phyloP scores from a whole-genome alignment of 2,329 filamentous ascomycete genomes.

The Cercospora sp. region DNA sequence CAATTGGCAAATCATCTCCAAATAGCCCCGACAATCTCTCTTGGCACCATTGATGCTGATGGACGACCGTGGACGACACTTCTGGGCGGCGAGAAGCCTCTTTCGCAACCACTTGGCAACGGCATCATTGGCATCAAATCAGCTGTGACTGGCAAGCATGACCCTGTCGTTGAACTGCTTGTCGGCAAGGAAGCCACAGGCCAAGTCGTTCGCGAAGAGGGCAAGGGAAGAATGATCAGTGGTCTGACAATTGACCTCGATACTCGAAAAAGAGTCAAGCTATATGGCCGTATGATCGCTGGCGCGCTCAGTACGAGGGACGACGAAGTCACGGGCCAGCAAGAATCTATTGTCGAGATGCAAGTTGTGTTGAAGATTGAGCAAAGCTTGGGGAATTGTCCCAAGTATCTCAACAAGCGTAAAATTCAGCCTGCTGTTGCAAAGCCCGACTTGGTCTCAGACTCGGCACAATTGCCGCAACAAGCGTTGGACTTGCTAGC shows the following conservation, averaged over 20 bases:
- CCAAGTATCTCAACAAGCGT: slow-evolving; percentile 82
- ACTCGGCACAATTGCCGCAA: slow-evolving; percentile 51
- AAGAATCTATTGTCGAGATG: slow-evolving; percentile 42
- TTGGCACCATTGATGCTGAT: slow-evolving; percentile 69
- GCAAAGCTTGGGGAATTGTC: slow-evolving; percentile 76
- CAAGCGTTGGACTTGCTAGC: slow-evolving; percentile 61
- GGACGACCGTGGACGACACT: slow-evolving; percentile 74
- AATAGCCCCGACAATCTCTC: slow-evolving; percentile 66
- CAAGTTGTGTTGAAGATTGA: slow-evolving; percentile 69
- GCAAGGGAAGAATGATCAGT: slow-evolving; percentile 57
- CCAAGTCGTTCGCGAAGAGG: slow-evolving; percentile 46
- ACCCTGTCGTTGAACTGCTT: slow-evolving; percentile 69
- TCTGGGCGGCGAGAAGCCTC: slow-evolving; percentile 72
- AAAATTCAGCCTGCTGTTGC: slow-evolving; percentile 59
- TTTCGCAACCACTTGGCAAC: slow-evolving; percentile 63
- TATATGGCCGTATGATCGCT: slow-evolving; percentile 68
- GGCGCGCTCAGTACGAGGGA: slow-evolving; percentile 54
- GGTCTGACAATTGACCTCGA: slow-evolving; percentile 65
- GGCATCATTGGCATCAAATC: slow-evolving; percentile 65
- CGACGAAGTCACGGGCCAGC: slow-evolving; percentile 34
- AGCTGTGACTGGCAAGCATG: slow-evolving; percentile 60
- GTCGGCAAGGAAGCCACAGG: slow-evolving; percentile 52
- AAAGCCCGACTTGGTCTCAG: slow-evolving; percentile 54
- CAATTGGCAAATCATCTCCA: slow-evolving; percentile 63
- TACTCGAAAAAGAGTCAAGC: slow-evolving; percentile 70